A percentile compares a stretch with the other conserved stretches of the same genome.
Evolutionary conservation across 208 protist species (phyloP).

Genomic region (Crithidia fasciculata): DNA sequence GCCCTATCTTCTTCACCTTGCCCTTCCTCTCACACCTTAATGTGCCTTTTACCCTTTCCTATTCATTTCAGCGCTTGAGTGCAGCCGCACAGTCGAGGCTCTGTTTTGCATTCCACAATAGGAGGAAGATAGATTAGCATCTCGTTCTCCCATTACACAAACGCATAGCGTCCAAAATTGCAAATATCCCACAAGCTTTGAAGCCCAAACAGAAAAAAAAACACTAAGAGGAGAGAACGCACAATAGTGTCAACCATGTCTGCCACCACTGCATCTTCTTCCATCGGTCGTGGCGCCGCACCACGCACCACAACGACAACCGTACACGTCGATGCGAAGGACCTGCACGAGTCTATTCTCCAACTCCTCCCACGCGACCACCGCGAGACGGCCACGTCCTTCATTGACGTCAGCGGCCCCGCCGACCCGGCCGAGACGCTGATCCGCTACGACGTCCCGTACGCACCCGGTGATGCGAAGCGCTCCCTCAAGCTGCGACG

Average conservation of each 20-base stretch:
- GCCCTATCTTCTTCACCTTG: too few relatives aligned
- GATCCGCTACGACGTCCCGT: constrained; percentile 85
- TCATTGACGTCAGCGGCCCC: constrained; percentile 76
- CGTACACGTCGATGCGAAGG: not conserved
- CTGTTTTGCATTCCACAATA: too few relatives aligned
- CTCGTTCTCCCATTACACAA: too few relatives aligned
- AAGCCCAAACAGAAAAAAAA: not conserved
- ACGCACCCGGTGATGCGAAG: constrained; percentile 64
- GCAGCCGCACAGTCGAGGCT: too few relatives aligned
- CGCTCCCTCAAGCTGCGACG: constrained; percentile 64
- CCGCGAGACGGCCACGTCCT: constrained; percentile 18
- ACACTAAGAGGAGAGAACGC: not conserved
- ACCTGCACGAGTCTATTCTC: constrained; percentile 35
- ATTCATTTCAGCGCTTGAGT: too few relatives aligned
- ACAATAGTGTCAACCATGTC: not conserved
- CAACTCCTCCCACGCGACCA: constrained; percentile 35
- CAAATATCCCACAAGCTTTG: too few relatives aligned
- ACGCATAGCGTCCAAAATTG: too few relatives aligned
- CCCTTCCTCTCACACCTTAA: too few relatives aligned
- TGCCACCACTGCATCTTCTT: not conserved
- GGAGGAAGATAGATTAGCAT: too few relatives aligned
- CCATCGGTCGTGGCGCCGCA: not conserved
- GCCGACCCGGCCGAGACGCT: constrained; percentile 56
- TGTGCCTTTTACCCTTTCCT: too few relatives aligned
- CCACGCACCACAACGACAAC: not conserved